Evolutionary conservation across 83 land plant genomes (phyloP), one percentile per base, ranked within the genome.

Genomic region (Diphasiastrum complanatum): DNA sequence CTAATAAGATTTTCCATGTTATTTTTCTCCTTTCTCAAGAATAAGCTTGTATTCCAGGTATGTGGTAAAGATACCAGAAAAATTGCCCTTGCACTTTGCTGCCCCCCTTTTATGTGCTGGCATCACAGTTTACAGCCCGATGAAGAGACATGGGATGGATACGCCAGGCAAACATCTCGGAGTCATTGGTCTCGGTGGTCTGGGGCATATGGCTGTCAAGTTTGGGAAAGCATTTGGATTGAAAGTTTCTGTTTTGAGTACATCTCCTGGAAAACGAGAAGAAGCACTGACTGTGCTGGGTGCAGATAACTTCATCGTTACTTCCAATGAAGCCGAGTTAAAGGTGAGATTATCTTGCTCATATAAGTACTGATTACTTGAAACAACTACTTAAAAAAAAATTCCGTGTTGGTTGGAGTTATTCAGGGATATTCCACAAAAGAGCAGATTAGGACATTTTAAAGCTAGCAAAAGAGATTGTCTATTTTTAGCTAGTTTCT

Each of bases 171-270:
- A 40, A 40, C 43, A 40, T 16, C 43, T 40, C 12, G 43, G 43
- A 40, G 43, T 40, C 12, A 40, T 40, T 16, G 43, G 43, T 8
- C 43, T 40, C 12, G 43, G 43, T 40, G 43, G 43, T 40, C 16
- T 40, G 43, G 43, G 43, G 8, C 43, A 40, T 40, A 40, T 40
- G 43, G 43, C 43, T 16, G 43, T 40, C 43, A 40, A 40, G 43
- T 40, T 40, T 40, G 43, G 43, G 43, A 40, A 40, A 40, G 43
- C 43, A 16, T 40, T 40, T 40, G 43, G 43, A 8, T 16, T 8
- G 12, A 40, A 40, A 16, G 43, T 40, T 8, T 8, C 43, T 8
- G 43, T 40, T 8, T 16, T 40, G 12, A 40, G 43, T 16, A 40
- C 43, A 40, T 40, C 43, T 8, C 43, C 43, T 8, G 43, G 43